Conservation (phyloP, 257 asterid species). For the Ligustrum vulgare region DNA sequence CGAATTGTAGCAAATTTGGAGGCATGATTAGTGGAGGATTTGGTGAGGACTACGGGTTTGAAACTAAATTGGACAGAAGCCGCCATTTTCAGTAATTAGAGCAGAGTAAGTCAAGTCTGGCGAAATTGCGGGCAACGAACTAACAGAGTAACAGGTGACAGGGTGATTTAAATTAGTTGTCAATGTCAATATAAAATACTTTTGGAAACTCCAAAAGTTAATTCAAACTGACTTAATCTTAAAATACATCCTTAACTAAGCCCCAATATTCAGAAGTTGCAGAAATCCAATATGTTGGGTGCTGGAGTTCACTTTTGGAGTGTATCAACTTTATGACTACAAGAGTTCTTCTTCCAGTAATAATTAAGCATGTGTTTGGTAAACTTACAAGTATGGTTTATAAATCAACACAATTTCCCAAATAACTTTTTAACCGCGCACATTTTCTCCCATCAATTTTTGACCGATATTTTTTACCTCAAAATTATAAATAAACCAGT, state of each 20-base stretch:
- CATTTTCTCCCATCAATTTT: too few species aligned
- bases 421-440: too few species aligned
- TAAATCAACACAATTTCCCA: too few species aligned
- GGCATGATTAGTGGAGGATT: slow-evolving; percentile 27
- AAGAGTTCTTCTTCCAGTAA: background rate
- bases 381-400: too few species aligned
- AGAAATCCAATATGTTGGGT: background rate
- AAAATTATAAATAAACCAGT: too few species aligned
- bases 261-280: background rate
- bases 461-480: too few species aligned
- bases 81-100: slow-evolving; percentile 44
- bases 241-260: background rate
- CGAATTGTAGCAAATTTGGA: slow-evolving; percentile 45
- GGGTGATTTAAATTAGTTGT: background rate
- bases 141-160: background rate
- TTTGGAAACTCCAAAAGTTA: background rate
- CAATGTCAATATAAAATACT: background rate
- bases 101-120: background rate
- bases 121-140: background rate
- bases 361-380: too few species aligned
- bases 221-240: background rate
- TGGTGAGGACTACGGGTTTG: slow-evolving; percentile 35
- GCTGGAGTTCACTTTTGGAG: background rate
- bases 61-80: slow-evolving; percentile 53
- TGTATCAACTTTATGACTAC: background rate